Conservation (phyloP, 2,329 filamentous ascomycete genomes). For the Hypomyces perniciosus region DNA sequence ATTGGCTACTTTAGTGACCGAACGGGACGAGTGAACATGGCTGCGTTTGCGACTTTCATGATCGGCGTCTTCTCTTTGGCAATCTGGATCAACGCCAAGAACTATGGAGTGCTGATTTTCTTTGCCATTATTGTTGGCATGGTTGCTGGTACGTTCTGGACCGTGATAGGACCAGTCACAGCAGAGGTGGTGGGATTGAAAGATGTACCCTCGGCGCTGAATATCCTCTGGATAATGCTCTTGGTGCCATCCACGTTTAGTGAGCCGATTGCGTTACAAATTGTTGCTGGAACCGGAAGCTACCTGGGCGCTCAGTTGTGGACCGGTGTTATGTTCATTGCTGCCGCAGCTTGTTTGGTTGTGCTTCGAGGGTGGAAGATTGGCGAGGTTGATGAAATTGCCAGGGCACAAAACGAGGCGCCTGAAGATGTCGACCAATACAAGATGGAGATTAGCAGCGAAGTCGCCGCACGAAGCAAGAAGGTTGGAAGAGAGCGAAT, state of each 20-base stretch:
- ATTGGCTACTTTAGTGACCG: constrained; percentile 68
- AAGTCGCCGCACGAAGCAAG: constrained; percentile 23
- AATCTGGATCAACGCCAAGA: constrained; percentile 64
- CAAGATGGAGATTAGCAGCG: constrained; percentile 26
- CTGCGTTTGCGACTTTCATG: constrained; percentile 56
- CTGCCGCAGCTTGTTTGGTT: constrained; percentile 32
- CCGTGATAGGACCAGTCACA: constrained; percentile 61
- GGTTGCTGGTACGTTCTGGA: constrained; percentile 67
- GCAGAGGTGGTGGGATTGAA: constrained; percentile 69
- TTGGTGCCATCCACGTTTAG: constrained; percentile 65
- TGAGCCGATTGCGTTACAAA: constrained; percentile 56
- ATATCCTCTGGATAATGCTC: constrained; percentile 65
- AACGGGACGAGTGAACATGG: constrained; percentile 68
- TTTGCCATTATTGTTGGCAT: constrained; percentile 66
- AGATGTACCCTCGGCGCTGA: constrained; percentile 61
- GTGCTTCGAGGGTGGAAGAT: constrained; percentile 35
- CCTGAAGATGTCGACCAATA: constrained; percentile 25
- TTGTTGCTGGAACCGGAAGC: constrained; percentile 38
- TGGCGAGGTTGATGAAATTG: constrained; percentile 27
- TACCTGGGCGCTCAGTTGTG: constrained; percentile 54
- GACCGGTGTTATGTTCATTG: constrained; percentile 54
- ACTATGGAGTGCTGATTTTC: constrained; percentile 61
- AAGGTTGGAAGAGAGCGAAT: constrained; percentile 27
- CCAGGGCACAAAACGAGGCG: constrained; percentile 24
- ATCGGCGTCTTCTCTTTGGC: constrained; percentile 60